Conservation (phyloP, 371 early-diverging fungal genomes). For the Mucor irregularis region DNA sequence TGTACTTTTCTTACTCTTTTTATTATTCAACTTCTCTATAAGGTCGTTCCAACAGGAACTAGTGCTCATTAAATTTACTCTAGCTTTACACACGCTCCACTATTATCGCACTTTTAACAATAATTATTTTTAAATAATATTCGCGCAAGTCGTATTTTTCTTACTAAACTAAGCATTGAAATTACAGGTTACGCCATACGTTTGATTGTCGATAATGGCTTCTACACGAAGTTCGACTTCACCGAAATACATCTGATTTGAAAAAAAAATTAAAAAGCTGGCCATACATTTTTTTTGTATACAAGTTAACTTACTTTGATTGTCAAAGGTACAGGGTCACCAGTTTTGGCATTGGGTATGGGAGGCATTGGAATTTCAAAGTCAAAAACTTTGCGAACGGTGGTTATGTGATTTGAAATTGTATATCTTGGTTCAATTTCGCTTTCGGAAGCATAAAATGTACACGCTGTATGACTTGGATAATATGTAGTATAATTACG, state of each 20-base stretch:
- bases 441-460: slow-evolving; percentile 54
- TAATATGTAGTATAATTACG: slow-evolving; percentile 58
- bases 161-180: slow-evolving; percentile 36
- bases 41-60: too few relatives aligned
- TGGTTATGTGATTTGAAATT: slow-evolving; percentile 30
- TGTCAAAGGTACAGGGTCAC: slow-evolving; percentile 40
- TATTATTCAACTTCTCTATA: too few relatives aligned
- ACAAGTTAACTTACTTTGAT: slow-evolving; percentile 28
- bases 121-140: too few relatives aligned
- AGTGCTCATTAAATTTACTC: too few relatives aligned
- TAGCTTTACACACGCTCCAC: too few relatives aligned
- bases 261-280: neutral
- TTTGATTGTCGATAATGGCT: slow-evolving; percentile 56
- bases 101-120: too few relatives aligned
- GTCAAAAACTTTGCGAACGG: slow-evolving; percentile 57
- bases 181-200: slow-evolving; percentile 44
- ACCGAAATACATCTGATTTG: slow-evolving; percentile 59
- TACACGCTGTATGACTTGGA: slow-evolving; percentile 56
- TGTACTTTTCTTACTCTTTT: too few relatives aligned
- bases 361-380: slow-evolving; percentile 64
- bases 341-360: slow-evolving; percentile 38
- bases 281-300: neutral
- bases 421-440: slow-evolving; percentile 58
- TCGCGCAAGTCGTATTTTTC: too few relatives aligned
- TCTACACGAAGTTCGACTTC: slow-evolving; percentile 63